Evolutionary conservation across 495 filamentous ascomycete species (phyloP), one percentile per base, ranked within the genome.

Genomic region (Lepraria neglecta): DNA sequence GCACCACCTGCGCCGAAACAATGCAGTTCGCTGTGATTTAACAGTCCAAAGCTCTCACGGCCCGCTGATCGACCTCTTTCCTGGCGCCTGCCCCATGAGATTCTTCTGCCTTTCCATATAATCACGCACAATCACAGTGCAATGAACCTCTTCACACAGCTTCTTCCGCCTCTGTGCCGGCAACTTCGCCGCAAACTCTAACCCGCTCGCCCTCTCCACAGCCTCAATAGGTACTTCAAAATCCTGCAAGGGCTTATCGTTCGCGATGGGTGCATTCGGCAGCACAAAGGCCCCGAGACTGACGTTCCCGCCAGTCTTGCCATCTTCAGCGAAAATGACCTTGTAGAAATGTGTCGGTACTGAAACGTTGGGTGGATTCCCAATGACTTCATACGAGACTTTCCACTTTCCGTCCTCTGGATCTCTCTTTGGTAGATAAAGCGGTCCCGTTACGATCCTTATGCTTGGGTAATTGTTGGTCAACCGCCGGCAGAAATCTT

Each of bases 321-420:
- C 88, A 67, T 95, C 90, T 74, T 97, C 94, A 5, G 88, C 94
- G 67, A 95, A 94, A 57, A 98, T 90, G 55, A 98, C 89, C 77
- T 98, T 98, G 78, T 94, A 98, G 78, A 98, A 98, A 71, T 98
- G 94, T 28, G 94, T 98, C 10, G 94, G 94, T 60, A 98, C 94
- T 9, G 95, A 91, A 21, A 98, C 84, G 69, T 91, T 97, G 3
- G 94, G 95, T 57, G 95, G 94, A 68, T 81, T 84, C 4, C 94
- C 94, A 59, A 98, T 94, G n/a, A 98, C 89, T 77, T 98, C 94
- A 76, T 98, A 97, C 42, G 79, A 84, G 47, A 97, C 91, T 62
- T 91, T 83, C 89, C 91, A 98, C 76, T 96, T 97, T 43, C 88
- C 88, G 73, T 97, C 94, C 6, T 73, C 65, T 7, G 84, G 75